Evolutionary conservation across 192 early-diverging fungal species (phyloP), one percentile per base, ranked within the genome.

Genomic region (Jimgerdemannia flammicorona): DNA sequence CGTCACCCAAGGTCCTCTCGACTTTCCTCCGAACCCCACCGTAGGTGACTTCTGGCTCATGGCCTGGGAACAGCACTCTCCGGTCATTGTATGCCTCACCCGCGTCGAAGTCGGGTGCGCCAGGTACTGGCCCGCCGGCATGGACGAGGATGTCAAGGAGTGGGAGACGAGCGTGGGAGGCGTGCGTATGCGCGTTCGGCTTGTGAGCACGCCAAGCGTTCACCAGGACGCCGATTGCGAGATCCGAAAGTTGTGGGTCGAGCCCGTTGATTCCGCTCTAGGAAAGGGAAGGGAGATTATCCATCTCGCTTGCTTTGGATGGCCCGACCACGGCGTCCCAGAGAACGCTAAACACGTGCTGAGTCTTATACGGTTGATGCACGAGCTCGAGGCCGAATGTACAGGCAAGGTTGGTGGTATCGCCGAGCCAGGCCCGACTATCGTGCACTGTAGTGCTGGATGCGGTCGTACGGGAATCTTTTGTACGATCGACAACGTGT

Each of bases 1-100:
- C 80, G 91, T 91, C 0, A 89, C 94, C 8, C 97, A 99, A 77
- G 97, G 95, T 0, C 97, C 97, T 7, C 75, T 97, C 63, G 86
- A 85, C 0, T 7, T 4, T 11, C 4, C 49, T 7, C 11, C n/a
- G n/a, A n/a, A n/a, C n/a, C 80, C 83, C 10, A 97, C 96, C 0
- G 80, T 90, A 20, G 72, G 81, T 42, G 95, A 94, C 71, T 98
- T 99, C 80, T 99, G 97, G 97, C 85, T 85, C 75, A 95, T 97
- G 95, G 84, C 94, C 3, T 88, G 89, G 86, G 94, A 99, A 77
- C 91, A 96, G 49, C 75, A 87, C 41, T 78, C 85, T 4, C 74
- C 80, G 3, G 90, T 99, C 6, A 90, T 99, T 73, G 95, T 97
- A 3, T 96, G 96, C 91, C 82, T 99, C 73, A 96, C 97, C 4